Percentiles rank a stretch among this genome's conserved stretches.
Conservation (phyloP, 1,284 basidiomycete genomes). For the Ceratobasidium sp. region DNA sequence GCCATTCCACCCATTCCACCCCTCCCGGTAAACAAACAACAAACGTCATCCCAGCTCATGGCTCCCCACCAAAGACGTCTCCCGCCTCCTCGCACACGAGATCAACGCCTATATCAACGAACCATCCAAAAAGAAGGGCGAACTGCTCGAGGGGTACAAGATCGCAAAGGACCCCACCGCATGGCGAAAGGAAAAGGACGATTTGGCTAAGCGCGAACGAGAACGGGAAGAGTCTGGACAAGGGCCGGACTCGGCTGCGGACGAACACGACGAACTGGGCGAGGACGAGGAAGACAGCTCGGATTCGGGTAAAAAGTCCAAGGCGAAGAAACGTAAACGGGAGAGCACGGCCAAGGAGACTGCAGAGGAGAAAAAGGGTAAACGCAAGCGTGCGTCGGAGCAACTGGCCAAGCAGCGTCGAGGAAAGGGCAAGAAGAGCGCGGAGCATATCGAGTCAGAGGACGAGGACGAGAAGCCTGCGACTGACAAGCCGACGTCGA, state of each 20-base stretch:
- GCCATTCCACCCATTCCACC: slow-evolving; percentile 30
- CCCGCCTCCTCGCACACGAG: slow-evolving; percentile 77
- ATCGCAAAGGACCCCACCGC: slow-evolving; percentile 80
- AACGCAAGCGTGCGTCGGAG: slow-evolving; percentile 56
- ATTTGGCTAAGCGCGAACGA: slow-evolving; percentile 50
- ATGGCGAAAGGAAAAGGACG: slow-evolving; percentile 68
- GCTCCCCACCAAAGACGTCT: slow-evolving; percentile 84
- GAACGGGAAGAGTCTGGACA: slow-evolving; percentile 61
- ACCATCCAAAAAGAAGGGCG: slow-evolving; percentile 74
- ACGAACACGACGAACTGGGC: slow-evolving; percentile 67
- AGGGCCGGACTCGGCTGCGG: slow-evolving; percentile 63
- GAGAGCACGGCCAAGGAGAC: slow-evolving; percentile 58
- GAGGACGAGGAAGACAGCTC: slow-evolving; percentile 60
- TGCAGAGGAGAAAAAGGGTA: slow-evolving; percentile 60
- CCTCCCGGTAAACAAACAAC: slow-evolving; percentile 39
- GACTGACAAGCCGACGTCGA: slow-evolving; percentile 49
- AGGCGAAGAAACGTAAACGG: slow-evolving; percentile 54
- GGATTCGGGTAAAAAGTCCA: slow-evolving; percentile 52
- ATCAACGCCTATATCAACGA: slow-evolving; percentile 84
- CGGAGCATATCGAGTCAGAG: slow-evolving; percentile 74
- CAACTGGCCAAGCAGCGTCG: slow-evolving; percentile 49
- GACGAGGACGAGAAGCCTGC: slow-evolving; percentile 60
- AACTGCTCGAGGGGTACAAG: slow-evolving; percentile 81
- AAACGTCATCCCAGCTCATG: slow-evolving; percentile 68
- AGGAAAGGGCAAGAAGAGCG: slow-evolving; percentile 51